Evolutionary conservation across 768 basidiomycete species (phyloP).

Genomic region (Podaxis mareebaensis): DNA sequence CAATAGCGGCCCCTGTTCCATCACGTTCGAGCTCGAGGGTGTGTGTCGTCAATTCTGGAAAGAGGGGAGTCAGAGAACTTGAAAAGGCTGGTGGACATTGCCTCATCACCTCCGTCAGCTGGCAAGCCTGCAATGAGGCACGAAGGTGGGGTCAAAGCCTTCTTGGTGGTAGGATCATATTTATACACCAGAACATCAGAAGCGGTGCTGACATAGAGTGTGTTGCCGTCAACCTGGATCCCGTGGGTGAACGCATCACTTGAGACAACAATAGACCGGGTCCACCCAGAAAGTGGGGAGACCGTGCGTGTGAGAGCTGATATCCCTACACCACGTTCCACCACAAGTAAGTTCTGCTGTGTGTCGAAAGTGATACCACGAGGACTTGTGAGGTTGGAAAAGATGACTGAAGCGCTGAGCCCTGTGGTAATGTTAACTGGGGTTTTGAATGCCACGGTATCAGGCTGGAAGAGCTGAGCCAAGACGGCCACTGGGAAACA

Average conservation of each 20-base stretch:
- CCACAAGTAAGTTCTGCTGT: slow-evolving; percentile 38
- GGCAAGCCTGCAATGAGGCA: slow-evolving; percentile 34
- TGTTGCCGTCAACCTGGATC: slow-evolving; percentile 36
- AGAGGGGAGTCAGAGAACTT: background rate
- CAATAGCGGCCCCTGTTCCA: slow-evolving; percentile 16
- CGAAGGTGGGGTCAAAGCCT: slow-evolving; percentile 24
- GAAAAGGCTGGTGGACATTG: slow-evolving; percentile 10
- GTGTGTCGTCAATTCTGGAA: slow-evolving; percentile 42
- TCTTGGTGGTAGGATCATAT: slow-evolving; percentile 34
- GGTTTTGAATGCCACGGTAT: slow-evolving; percentile 31
- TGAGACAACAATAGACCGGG: slow-evolving; percentile 36
- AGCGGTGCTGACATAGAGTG: slow-evolving; percentile 41
- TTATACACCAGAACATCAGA: slow-evolving; percentile 32
- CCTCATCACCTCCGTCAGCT: slow-evolving; percentile 42
- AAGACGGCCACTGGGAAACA: background rate
- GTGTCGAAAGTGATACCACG: slow-evolving; percentile 43
- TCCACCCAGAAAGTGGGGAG: slow-evolving; percentile 30
- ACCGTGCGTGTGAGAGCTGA: slow-evolving; percentile 34
- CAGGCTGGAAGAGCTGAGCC: slow-evolving; percentile 28
- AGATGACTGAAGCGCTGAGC: slow-evolving; percentile 35
- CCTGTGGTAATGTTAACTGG: slow-evolving; percentile 37
- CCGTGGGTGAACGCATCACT: slow-evolving; percentile 42
- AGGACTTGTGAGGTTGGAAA: slow-evolving; percentile 42
- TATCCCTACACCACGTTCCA: slow-evolving; percentile 44
- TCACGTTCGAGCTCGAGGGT: slow-evolving; percentile 35